A percentile compares a stretch with the other conserved stretches of the same genome.
These are phyloP conservation scores for Didymosphaeria variabile DNA, from an alignment of 2,329 filamentous ascomycete species.

Conservation along the genomic window DNA sequence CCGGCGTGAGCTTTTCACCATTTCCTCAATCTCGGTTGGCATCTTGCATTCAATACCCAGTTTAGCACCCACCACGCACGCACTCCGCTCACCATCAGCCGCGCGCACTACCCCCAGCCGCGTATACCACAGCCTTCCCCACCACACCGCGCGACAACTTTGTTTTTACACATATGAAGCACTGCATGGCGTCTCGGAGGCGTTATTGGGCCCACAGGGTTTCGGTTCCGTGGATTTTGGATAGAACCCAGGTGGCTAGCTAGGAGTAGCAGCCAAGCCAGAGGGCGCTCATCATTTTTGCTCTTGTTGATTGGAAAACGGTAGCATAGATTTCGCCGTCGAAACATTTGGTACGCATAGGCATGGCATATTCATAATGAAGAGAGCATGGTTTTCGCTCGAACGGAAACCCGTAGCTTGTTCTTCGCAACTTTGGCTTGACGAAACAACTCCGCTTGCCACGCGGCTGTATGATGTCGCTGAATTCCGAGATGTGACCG, in stretches of 20 bases:
- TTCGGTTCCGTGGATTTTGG: background rate
- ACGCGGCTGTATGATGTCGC: too few relatives aligned
- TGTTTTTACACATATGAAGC: background rate
- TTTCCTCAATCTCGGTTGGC: background rate
- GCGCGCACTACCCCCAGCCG: background rate
- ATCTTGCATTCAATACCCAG: slow-evolving; percentile 13
- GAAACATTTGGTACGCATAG: slow-evolving; percentile 9
- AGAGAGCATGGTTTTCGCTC: background rate
- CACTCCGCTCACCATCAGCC: background rate
- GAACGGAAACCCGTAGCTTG: slow-evolving; percentile 5
- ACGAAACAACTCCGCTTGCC: too few relatives aligned
- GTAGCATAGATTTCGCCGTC: slow-evolving; percentile 10
- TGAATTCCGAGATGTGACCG: too few relatives aligned
- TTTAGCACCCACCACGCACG: background rate
- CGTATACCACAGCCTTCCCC: background rate
- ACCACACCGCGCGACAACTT: background rate
- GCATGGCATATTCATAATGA: slow-evolving; percentile 21
- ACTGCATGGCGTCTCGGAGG: slow-evolving; percentile 12
- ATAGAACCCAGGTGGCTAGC: background rate
- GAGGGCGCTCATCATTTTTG: background rate
- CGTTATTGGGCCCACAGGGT: background rate
- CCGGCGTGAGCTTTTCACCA: slow-evolving; percentile 25
- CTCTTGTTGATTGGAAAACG: background rate
- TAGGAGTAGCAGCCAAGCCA: background rate
- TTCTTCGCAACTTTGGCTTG: background rate